Evolutionary conservation across 2,329 filamentous ascomycete genomes (phyloP), one percentile per base, ranked within the genome.

Genomic region (Monilinia fructigena): DNA sequence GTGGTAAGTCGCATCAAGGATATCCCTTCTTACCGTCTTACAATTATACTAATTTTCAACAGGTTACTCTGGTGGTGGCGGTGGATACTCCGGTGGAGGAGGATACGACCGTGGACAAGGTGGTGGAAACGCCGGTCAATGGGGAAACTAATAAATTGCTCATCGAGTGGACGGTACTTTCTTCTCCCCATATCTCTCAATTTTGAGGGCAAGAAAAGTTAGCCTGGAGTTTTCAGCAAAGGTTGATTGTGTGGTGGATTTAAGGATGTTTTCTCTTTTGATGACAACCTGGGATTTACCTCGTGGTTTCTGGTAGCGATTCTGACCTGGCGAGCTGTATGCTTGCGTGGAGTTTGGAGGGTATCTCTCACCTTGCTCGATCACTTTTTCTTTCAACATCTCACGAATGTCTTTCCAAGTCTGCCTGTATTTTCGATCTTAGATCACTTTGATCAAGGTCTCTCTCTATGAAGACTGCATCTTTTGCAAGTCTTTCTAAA

Each of bases 301-400:
- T 74, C 72, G 73, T 74, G 74, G 73, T 74, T 72, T 75, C 70
- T 74, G 71, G 71, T 73, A 73, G 73, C 72, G 72, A 71, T 73
- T 73, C 68, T 66, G 68, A 70, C 69, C 72, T 71, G 65, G 73
- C 71, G 68, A 72, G 71, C 72, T 71, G 56, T 58, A 71, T 67
- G 74, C 73, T 75, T 76, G 73, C 72, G 74, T 72, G 74, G 74
- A 74, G 74, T 75, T 75, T 66, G 70, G 72, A 70, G 70, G 65
- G 63, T 66, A 71, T 72, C 72, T 72, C 72, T 70, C 70, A 65
- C 63, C 69, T 73, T 68, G 69, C 67, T 72, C 66, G 70, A 67
- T 75, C 71, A 75, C 72, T 67, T 61, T 67, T 73, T 69, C 67
- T 68, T 66, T 50, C 18, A 59, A 55, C 69, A 59, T 69, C 56